A percentile compares a stretch with the other conserved stretches of the same genome.
Conservation (phyloP, 2,329 filamentous ascomycete genomes). For the Dactylellina cionopaga region DNA sequence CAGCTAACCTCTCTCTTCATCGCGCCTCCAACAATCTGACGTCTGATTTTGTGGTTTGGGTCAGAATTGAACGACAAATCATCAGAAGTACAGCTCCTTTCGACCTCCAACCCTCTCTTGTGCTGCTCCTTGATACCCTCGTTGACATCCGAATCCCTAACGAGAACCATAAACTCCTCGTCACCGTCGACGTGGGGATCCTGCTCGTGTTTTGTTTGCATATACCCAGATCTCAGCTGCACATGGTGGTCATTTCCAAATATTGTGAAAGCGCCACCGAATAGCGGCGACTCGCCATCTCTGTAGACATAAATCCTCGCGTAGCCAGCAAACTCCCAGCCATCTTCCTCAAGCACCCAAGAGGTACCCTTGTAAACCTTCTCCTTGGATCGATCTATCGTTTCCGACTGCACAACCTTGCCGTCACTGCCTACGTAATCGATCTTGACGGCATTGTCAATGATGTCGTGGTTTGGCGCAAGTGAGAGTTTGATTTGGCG, state of each 20-base stretch:
- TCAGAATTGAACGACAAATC: conserved; percentile 80
- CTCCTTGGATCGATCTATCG: conserved; percentile 77
- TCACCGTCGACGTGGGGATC: conserved; percentile 74
- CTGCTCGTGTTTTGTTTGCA: conserved; percentile 73
- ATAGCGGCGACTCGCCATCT: conserved; percentile 82
- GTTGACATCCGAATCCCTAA: conserved; percentile 86
- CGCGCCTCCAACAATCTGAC: conserved; percentile 64
- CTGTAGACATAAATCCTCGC: conserved; percentile 79
- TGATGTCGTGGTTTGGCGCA: conserved; percentile 89
- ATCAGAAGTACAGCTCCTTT: conserved; percentile 76
- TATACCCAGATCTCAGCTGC: conserved; percentile 78
- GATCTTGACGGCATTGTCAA: conserved; percentile 78
- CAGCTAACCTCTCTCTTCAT: conserved; percentile 70
- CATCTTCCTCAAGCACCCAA: conserved; percentile 72
- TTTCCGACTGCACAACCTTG: conserved; percentile 71
- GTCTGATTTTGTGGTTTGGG: conserved; percentile 73
- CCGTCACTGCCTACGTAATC: conserved; percentile 79
- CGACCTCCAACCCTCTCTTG: conserved; percentile 65
- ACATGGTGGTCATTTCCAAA: conserved; percentile 86
- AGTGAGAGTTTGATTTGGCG: conserved; percentile 81
- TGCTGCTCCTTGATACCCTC: conserved; percentile 41
- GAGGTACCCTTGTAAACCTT: conserved; percentile 84
- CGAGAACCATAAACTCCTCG: conserved; percentile 86
- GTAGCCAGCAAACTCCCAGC: conserved; percentile 87
- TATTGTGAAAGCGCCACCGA: conserved; percentile 88